Base-by-base conservation (phyloP, 1,139 yeast species). In the Lodderomyces elongisporus region DNA sequence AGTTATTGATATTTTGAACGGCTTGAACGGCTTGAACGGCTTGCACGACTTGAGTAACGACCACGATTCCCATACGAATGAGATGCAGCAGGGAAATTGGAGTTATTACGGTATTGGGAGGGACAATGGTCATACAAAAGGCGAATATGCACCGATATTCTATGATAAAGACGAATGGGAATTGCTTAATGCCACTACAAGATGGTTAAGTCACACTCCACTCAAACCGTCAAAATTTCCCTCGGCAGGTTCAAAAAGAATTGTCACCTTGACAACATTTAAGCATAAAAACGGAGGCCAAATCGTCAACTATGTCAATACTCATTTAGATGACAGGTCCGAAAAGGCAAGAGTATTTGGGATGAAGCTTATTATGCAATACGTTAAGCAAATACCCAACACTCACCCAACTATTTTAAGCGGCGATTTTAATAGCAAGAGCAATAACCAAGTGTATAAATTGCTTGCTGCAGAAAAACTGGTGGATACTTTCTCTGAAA, bases 401-500 rank as follows among this genome's bases (percentile, higher is more conserved):
- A 44, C 46, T 14, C 44, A 48, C 14, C 54, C 58, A 9, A 8
- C 52, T 55, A 44, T 52, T 26, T 39, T 51, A 28, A 36, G 46
- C 17, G 73, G 72, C 3, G 77, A 71, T 45, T 64, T 71, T 48
- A 71, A 71, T 44, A 65, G 73, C 22, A 60, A 62, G 34, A 70
- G 68, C 3, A 44, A 49, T 5, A 70, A 67, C 31, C 62, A 55
- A 25, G 66, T 69, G 45, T 70, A 61, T 48, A 20, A 20, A 20
- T 10, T 20, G 7, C 9, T 10, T 10, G 22, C 22, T 20, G 22
- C 22, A 20, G 10, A 10, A 7, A 20, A 20, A 10, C 9, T 8
- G 7, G 10, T 20, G 9, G 10, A 20, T 10, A 10, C 22, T 10
- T n/a, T n/a, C n/a, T n/a, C n/a, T n/a, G n/a, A n/a, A n/a, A n/a